Base-by-base conservation (phyloP, 805 yeast genomes). In the Cyberlindnera xishuangbannaensis region DNA sequence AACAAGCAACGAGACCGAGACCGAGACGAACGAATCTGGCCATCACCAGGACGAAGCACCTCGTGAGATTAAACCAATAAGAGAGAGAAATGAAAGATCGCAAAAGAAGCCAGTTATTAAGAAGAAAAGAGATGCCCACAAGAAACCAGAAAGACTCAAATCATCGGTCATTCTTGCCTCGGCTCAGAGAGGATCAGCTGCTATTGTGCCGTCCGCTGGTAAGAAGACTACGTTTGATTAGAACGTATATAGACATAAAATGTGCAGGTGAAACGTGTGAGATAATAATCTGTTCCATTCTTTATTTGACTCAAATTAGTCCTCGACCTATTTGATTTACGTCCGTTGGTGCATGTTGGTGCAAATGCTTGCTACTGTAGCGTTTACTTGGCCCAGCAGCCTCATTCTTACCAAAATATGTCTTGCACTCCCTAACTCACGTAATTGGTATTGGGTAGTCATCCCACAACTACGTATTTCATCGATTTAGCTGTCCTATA, bases 151-250 rank as follows among this genome's bases (percentile, higher is more conserved):
- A 15, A 51, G 57, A 50, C 43, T 42, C 14, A 76, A 72, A 44
- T 80, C 97, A 7, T 88, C 96, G 28, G 73, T 84, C 27, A 95
- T 95, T 0, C 68, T 90, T 48, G 90, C 95, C 2, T 67, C 67
- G 12, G 96, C 97, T 4, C 95, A 74, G 61, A 77, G 97, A 64
- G 95, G 78, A 7, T 80, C 84, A 50, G 85, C 86, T 14, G 88
- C 94, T 6, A 84, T 90, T 53, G 95, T 87, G 18, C 76, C 84
- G 31, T 82, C 96, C 1, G 67, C 78, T n/a, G 97, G 97, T 56
- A 88, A 84, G 61, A 90, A 87, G 56, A 67, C 71, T 25, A 80
- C 46, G 4, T 52, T 52, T 27, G 20, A 31, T 19, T 31, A 16
- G 20, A n/a, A n/a, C n/a, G n/a, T n/a, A 11, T 29, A 19, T 19